Base-by-base conservation (phyloP, 306 rosid species). In the Prinsepia uniflora region DNA sequence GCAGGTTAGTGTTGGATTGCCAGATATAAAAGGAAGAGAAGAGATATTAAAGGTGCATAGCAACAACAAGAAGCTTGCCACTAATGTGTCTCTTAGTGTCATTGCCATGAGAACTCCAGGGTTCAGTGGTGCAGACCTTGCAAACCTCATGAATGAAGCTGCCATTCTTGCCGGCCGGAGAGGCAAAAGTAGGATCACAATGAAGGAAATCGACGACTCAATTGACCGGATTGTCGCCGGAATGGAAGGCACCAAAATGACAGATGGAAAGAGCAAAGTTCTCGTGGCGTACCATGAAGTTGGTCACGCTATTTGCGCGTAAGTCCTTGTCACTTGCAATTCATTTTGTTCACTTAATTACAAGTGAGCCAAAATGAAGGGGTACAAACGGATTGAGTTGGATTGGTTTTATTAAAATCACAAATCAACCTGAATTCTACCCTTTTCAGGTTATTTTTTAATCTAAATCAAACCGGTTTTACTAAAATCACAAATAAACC, bases 251-350 rank as follows among this genome's bases (percentile, higher is more conserved):
- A 90, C 92, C 50, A 84, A 73, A 73, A 90, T 90, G 96, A 90
- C 88, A 0, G 90, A 88, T 81, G 90, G 90, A 55, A 90, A 88
- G 87, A 84, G 61, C 86, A 86, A 83, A 74, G 86, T 74, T 72
- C 86, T 90, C 0, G 94, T 88, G 57, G 94, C 96, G 64, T 90
- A 88, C 68, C 96, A 90, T 63, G 96, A 88, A 84, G 79, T 90
- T 54, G 95, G 95, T 11, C 96, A 90, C n/a, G 90, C 96, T 13
- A 74, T 88, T 72, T 90, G 95, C 43, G 96, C 94, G 94, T 90
- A 81, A 88, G 91, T 88, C 39, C 36, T 30, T 30, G 36, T 3
- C 36, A 1, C 3, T 30, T 30, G 4, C 3, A 30, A 30, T 30
- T 30, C 36, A 30, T 30, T 30, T 30, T 1, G 36, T 30, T 30